Conservation (phyloP, 805 yeast species). For the Ogataea saltuana region DNA sequence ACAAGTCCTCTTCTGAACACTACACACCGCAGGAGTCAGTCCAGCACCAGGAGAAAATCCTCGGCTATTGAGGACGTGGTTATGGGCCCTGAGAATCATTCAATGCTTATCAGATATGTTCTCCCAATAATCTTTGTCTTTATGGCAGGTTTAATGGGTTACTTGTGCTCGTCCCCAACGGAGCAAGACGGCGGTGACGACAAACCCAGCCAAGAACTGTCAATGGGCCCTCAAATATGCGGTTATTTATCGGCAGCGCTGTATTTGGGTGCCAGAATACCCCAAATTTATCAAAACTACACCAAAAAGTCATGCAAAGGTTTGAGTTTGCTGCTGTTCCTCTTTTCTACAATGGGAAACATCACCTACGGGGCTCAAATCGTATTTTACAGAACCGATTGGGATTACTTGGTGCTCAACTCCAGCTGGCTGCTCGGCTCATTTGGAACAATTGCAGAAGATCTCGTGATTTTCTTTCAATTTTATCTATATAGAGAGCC, state of each 20-base stretch:
- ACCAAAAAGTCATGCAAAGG: slow-evolving; percentile 80
- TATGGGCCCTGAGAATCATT: slow-evolving; percentile 46
- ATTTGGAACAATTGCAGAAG: slow-evolving; percentile 75
- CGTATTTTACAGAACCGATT: slow-evolving; percentile 61
- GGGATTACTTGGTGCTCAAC: slow-evolving; percentile 58
- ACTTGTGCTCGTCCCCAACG: slow-evolving; percentile 44
- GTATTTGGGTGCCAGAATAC: slow-evolving; percentile 71
- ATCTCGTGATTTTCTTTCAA: slow-evolving; percentile 62
- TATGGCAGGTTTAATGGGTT: slow-evolving; percentile 64
- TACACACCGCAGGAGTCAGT: slow-evolving; percentile 17
- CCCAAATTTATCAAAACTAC: slow-evolving; percentile 84
- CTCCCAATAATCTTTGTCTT: slow-evolving; percentile 64
- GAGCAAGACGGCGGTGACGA: slow-evolving; percentile 23
- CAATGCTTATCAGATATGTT: slow-evolving; percentile 50
- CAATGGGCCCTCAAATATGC: slow-evolving; percentile 60
- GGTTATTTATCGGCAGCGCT: slow-evolving; percentile 71
- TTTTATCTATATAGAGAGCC: slow-evolving; percentile 59
- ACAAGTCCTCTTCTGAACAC: slow-evolving; percentile 35
- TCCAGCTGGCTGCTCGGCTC: slow-evolving; percentile 80
- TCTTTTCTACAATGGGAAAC: slow-evolving; percentile 74
- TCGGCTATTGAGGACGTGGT: slow-evolving; percentile 55
- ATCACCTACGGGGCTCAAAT: slow-evolving; percentile 75
- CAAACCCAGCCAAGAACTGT: slow-evolving; percentile 31
- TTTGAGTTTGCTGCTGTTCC: slow-evolving; percentile 76
- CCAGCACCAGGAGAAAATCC: slow-evolving; percentile 39